Conservation (phyloP, 2,329 filamentous ascomycete genomes). For the Colletotrichum lentis region DNA sequence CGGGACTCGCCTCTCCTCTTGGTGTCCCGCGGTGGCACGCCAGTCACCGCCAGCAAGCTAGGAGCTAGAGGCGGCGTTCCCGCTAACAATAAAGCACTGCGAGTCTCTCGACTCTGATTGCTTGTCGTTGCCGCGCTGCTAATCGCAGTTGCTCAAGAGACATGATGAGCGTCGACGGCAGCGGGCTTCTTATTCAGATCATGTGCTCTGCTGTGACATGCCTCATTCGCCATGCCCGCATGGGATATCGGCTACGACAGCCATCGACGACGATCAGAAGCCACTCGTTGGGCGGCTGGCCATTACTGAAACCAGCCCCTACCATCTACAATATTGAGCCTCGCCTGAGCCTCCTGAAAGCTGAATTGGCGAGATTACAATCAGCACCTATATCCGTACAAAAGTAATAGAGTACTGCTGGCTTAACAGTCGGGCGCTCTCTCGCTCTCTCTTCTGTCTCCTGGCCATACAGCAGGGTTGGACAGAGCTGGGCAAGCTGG, state of each 20-base stretch:
- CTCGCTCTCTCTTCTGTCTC: background rate
- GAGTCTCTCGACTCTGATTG: constrained; percentile 21
- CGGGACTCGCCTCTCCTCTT: background rate
- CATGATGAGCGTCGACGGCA: background rate
- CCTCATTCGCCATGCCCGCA: constrained; percentile 1
- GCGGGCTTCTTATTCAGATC: constrained; percentile 19
- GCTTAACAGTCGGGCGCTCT: background rate
- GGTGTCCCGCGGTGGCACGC: constrained; percentile 5
- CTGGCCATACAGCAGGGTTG: constrained; percentile 4
- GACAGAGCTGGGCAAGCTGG: constrained; percentile 15
- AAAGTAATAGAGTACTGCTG: background rate
- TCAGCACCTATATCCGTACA: too few species aligned
- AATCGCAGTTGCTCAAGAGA: background rate
- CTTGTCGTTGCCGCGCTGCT: constrained; percentile 23
- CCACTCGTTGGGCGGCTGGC: constrained; percentile 32
- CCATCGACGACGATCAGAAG: constrained; percentile 30
- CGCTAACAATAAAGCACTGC: constrained; percentile 1
- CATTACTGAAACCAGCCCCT: constrained; percentile 31
- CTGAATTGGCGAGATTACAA: constrained; percentile 26
- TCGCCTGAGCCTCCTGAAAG: constrained; percentile 31
- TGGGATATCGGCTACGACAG: constrained; percentile 17
- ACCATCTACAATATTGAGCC: background rate
- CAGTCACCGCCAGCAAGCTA: constrained; percentile 7
- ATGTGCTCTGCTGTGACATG: constrained; percentile 21
- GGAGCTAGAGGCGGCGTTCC: constrained; percentile 1